Conservation (phyloP, 2,329 filamentous ascomycete species). For the Fusarium neocosmosporiellum region DNA sequence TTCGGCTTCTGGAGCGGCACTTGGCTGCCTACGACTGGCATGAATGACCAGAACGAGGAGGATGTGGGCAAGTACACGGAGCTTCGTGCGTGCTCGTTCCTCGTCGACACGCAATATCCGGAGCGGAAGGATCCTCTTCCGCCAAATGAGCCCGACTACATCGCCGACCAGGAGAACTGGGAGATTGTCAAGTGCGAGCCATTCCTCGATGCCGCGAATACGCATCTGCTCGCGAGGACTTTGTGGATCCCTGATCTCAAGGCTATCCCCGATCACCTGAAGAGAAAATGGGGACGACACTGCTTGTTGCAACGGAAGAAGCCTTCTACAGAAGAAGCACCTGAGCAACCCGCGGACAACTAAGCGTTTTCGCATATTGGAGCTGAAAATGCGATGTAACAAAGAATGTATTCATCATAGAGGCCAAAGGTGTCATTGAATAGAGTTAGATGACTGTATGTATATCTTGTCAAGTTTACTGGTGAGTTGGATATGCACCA, state of each 20-base stretch:
- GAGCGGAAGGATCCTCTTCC: conserved; percentile 63
- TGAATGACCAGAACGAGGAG: conserved; percentile 93
- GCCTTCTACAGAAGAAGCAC: conserved; percentile 54
- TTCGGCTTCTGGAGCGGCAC: conserved; percentile 85
- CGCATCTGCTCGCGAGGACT: conserved; percentile 77
- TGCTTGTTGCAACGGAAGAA: conserved; percentile 77
- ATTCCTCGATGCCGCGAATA: conserved; percentile 84
- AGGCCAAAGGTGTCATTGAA: conserved; percentile 3
- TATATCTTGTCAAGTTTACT: background rate
- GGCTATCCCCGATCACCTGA: conserved; percentile 75
- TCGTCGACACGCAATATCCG: conserved; percentile 89
- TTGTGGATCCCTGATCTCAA: conserved; percentile 83
- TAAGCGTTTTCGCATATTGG: background rate
- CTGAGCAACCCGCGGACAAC: background rate
- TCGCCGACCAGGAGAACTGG: conserved; percentile 81
- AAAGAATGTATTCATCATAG: conserved; percentile 11
- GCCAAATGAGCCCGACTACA: conserved; percentile 82
- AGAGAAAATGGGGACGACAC: conserved; percentile 87
- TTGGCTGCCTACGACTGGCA: conserved; percentile 81
- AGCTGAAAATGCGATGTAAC: background rate
- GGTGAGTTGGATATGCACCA: background rate
- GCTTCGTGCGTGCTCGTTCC: conserved; percentile 78
- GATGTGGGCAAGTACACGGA: conserved; percentile 89
- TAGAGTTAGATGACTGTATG: background rate
- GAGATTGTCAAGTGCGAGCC: conserved; percentile 77